Conservation (phyloP, 1,284 basidiomycete species). For the Crucibulum parvulum region DNA sequence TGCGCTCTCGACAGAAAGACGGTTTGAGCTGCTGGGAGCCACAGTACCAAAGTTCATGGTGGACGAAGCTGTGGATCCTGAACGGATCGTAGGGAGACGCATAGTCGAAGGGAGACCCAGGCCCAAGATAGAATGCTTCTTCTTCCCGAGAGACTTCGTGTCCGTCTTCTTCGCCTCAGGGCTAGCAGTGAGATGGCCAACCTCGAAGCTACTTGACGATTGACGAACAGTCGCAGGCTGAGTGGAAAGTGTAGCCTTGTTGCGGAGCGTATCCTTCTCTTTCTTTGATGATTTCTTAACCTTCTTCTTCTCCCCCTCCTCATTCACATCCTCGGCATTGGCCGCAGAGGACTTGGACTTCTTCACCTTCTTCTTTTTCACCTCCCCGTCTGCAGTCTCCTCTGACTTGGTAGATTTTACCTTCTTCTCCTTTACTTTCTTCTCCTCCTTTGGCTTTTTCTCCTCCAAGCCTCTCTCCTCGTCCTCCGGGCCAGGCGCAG, state of each 20-base stretch:
- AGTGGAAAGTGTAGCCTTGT: constrained; percentile 27
- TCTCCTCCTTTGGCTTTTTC: constrained; percentile 18
- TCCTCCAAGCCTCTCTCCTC: constrained; percentile 31
- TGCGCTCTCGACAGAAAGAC: constrained; percentile 56
- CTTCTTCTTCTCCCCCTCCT: constrained; percentile 37
- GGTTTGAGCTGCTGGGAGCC: constrained; percentile 20
- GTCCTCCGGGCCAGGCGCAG: constrained; percentile 34
- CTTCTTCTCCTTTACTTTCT: constrained; percentile 27
- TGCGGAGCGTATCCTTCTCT: constrained; percentile 28
- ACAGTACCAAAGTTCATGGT: background rate
- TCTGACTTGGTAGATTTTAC: constrained; percentile 24
- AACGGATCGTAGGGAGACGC: constrained; percentile 53
- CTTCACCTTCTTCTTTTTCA: constrained; percentile 35
- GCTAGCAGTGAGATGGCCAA: constrained; percentile 54
- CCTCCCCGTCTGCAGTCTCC: constrained; percentile 26
- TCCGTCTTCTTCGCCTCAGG: constrained; percentile 29
- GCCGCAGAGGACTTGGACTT: constrained; percentile 39
- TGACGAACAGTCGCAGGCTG: constrained; percentile 42
- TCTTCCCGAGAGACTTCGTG: constrained; percentile 49
- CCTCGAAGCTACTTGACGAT: constrained; percentile 72
- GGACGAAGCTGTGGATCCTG: constrained; percentile 42
- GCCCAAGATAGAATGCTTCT: constrained; percentile 66
- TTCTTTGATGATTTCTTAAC: constrained; percentile 10
- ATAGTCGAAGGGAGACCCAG: constrained; percentile 53
- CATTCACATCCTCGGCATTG: constrained; percentile 40